phyloP scores from a whole-genome alignment of 371 early-diverging fungal genomes.

The Conidiobolus incongruus region DNA sequence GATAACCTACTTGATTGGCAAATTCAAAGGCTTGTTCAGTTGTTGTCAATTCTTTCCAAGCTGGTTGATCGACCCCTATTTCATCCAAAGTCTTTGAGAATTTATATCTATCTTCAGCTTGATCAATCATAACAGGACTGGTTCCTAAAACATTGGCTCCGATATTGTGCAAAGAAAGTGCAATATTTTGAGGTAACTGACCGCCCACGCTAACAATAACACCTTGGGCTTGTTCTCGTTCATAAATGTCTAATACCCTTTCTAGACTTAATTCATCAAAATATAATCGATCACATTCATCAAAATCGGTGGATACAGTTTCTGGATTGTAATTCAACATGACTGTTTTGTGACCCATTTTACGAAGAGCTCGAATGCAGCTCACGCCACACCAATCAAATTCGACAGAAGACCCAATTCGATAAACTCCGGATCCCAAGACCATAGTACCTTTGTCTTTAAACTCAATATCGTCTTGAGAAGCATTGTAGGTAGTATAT shows the following conservation, averaged over 20 bases:
- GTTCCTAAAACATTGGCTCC: slow-evolving; percentile 80
- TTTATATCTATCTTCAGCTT: slow-evolving; percentile 86
- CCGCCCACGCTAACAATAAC: slow-evolving; percentile 87
- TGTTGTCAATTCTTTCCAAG: slow-evolving; percentile 78
- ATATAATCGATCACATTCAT: slow-evolving; percentile 85
- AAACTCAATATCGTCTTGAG: slow-evolving; percentile 57
- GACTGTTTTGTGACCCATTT: slow-evolving; percentile 55
- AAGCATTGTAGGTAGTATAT: slow-evolving; percentile 81
- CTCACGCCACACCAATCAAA: slow-evolving; percentile 95
- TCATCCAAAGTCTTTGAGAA: slow-evolving; percentile 84
- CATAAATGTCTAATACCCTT: slow-evolving; percentile 83
- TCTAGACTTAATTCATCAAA: slow-evolving; percentile 80
- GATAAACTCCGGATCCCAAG: slow-evolving; percentile 87
- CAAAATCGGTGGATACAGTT: slow-evolving; percentile 88
- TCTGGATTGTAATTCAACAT: slow-evolving; percentile 97
- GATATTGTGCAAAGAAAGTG: slow-evolving; percentile 59
- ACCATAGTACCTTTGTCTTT: slow-evolving; percentile 81
- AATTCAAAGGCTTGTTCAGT: slow-evolving; percentile 58
- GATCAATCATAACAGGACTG: slow-evolving; percentile 80
- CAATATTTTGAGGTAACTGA: slow-evolving; percentile 92
- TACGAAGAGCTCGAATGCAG: slow-evolving; percentile 68
- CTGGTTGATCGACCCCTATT: slow-evolving; percentile 87
- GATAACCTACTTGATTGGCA: slow-evolving; percentile 68
- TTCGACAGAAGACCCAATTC: slow-evolving; percentile 91
- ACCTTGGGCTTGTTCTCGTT: slow-evolving; percentile 53